Evolutionary conservation across 2,329 filamentous ascomycete species (phyloP).

Genomic region (Trichoderma sp.): DNA sequence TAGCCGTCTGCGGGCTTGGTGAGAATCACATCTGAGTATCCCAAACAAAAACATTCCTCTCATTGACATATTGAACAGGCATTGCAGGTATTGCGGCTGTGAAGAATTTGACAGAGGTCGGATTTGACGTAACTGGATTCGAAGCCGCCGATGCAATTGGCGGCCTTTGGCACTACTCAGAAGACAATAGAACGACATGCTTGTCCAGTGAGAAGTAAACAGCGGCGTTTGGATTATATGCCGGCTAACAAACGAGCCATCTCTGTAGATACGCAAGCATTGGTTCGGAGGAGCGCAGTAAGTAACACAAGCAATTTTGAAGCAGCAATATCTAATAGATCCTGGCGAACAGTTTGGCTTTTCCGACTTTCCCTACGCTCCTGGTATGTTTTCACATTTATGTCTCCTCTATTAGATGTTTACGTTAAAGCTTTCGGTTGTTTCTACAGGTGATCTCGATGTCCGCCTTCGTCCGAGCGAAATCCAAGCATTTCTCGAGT

Average conservation of each 20-base stretch:
- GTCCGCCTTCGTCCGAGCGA: not conserved
- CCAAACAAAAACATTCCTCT: not conserved
- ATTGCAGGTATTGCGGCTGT: slow-evolving; percentile 54
- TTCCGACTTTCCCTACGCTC: not conserved
- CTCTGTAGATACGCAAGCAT: not conserved
- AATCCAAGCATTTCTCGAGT: slow-evolving; percentile 3
- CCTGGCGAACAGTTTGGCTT: not conserved
- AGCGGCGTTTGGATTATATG: not conserved
- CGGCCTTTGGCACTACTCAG: slow-evolving; percentile 49
- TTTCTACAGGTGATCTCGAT: not conserved
- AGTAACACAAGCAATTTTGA: not conserved
- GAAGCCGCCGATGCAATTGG: slow-evolving; percentile 48
- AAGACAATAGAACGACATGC: slow-evolving; percentile 41
- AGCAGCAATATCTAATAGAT: not conserved
- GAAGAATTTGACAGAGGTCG: slow-evolving; percentile 45
- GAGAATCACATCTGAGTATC: not conserved
- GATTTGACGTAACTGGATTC: slow-evolving; percentile 49
- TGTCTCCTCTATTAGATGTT: not conserved
- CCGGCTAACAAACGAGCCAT: not conserved
- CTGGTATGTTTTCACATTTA: not conserved
- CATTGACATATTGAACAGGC: not conserved
- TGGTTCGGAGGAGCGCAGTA: slow-evolving; percentile 1
- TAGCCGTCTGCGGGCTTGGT: slow-evolving; percentile 14
- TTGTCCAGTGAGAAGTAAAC: slow-evolving; percentile 38
- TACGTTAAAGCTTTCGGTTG: not conserved